phyloP scores from a whole-genome alignment of 1,139 yeast genomes.

The Sugiyamaella neomexicana region DNA sequence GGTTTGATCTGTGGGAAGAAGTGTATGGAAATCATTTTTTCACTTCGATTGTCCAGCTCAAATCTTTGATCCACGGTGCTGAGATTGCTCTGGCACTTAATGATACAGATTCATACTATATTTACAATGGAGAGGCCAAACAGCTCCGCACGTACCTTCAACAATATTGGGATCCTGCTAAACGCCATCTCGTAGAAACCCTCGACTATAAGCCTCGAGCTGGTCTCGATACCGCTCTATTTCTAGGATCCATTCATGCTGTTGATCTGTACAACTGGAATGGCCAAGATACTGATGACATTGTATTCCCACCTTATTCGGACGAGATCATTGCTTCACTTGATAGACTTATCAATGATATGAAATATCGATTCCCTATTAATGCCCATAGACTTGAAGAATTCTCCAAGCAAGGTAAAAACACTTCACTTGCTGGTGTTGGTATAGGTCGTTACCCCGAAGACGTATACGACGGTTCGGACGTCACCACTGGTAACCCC shows the following conservation, averaged over 20 bases:
- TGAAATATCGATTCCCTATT: constrained; percentile 73
- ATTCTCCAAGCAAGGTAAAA: constrained; percentile 28
- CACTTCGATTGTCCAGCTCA: constrained; percentile 71
- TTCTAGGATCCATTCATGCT: constrained; percentile 57
- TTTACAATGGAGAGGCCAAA: constrained; percentile 32
- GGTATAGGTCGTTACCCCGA: constrained; percentile 94
- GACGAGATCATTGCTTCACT: constrained; percentile 36
- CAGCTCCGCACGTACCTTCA: constrained; percentile 45
- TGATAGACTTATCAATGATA: constrained; percentile 49
- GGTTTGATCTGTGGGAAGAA: constrained; percentile 96
- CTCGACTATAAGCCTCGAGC: constrained; percentile 56
- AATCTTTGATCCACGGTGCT: constrained; percentile 64
- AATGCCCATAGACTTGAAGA: constrained; percentile 52
- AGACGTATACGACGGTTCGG: constrained; percentile 82
- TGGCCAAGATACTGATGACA: constrained; percentile 39
- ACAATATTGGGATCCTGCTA: constrained; percentile 36
- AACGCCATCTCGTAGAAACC: constrained; percentile 67
- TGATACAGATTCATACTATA: constrained; percentile 40
- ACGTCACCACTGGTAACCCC: constrained; percentile 80
- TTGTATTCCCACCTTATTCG: constrained; percentile 36
- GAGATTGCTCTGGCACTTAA: constrained; percentile 46
- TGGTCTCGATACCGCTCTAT: constrained; percentile 79
- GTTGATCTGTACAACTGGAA: constrained; percentile 57
- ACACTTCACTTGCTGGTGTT: constrained; percentile 48
- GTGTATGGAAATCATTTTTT: constrained; percentile 71